Conservation (phyloP, 306 rosid species). For the Carpinus fangiana region DNA sequence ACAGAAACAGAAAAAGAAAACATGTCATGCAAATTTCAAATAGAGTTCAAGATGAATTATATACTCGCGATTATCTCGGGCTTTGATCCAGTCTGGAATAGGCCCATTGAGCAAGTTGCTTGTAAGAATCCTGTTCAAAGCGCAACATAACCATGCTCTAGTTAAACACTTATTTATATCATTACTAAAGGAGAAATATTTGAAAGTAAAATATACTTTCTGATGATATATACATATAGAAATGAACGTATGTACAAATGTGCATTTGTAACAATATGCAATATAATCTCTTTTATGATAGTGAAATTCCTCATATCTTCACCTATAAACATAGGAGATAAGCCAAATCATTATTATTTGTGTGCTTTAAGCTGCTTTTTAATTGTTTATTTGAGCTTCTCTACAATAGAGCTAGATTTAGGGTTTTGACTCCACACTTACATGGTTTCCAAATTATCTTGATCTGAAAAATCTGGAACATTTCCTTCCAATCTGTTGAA, state of each 20-base stretch:
- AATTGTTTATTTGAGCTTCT: neutral
- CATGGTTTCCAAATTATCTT: neutral
- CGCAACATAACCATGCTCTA: neutral
- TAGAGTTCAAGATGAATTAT: neutral
- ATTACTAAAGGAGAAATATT: neutral
- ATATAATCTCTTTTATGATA: neutral
- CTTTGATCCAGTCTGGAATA: slow-evolving; percentile 28
- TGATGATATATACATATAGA: neutral
- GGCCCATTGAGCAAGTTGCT: slow-evolving; percentile 30
- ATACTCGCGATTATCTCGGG: slow-evolving; percentile 1
- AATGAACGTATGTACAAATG: no score
- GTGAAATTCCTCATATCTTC: no score
- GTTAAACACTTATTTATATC: neutral
- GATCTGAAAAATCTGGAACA: slow-evolving; percentile 14
- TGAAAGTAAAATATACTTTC: neutral
- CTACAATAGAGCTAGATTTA: neutral
- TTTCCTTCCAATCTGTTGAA: slow-evolving; percentile 32
- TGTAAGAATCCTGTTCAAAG: slow-evolving; percentile 24
- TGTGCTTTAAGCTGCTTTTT: neutral
- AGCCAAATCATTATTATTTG: neutral
- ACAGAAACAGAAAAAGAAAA: neutral
- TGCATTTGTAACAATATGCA: neutral
- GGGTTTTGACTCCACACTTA: slow-evolving; percentile 6
- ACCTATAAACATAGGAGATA: no score
- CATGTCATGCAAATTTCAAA: neutral